phyloP scores from a whole-genome alignment of 306 rosid species.

The Lathyrus tuberosus region DNA sequence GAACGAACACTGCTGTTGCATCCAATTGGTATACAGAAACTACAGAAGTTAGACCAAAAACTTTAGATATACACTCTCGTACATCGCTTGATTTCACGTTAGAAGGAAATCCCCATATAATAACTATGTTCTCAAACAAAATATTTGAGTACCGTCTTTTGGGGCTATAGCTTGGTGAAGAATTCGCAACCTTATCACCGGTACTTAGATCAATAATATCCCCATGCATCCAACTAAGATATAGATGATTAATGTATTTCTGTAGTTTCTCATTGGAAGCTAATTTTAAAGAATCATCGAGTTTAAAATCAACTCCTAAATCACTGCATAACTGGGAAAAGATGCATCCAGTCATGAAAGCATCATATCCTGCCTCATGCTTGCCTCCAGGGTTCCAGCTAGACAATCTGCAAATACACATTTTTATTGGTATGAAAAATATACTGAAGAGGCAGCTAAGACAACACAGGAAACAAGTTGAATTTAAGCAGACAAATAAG shows the following conservation, averaged over 20 bases:
- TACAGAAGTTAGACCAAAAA: conserved; percentile 61
- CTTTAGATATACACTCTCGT: conserved; percentile 66
- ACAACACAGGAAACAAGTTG: conserved; percentile 3
- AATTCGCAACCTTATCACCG: conserved; percentile 51
- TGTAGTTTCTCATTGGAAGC: conserved; percentile 61
- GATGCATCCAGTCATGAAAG: conserved; percentile 94
- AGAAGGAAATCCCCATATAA: conserved; percentile 79
- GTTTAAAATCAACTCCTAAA: conserved; percentile 70
- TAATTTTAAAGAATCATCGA: conserved; percentile 51
- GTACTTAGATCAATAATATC: conserved; percentile 78
- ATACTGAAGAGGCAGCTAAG: conserved; percentile 13
- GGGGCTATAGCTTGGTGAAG: conserved; percentile 37
- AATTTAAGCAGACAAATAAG: conserved; percentile 9
- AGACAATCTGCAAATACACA: conserved; percentile 67
- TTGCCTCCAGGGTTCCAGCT: conserved; percentile 95
- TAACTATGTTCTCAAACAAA: conserved; percentile 64
- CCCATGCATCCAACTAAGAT: conserved; percentile 76
- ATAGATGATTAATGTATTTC: conserved; percentile 69
- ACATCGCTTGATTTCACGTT: conserved; percentile 66
- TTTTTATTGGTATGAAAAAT: conserved; percentile 17
- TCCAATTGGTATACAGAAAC: conserved; percentile 73
- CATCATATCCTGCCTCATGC: conserved; percentile 98
- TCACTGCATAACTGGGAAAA: conserved; percentile 81
- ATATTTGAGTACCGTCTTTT: conserved; percentile 53
- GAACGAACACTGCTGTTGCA: conserved; percentile 71